These are phyloP conservation scores for Chlamydomonas incerta DNA, from an alignment of 139 green algal genomes.

Conservation along the genomic window DNA sequence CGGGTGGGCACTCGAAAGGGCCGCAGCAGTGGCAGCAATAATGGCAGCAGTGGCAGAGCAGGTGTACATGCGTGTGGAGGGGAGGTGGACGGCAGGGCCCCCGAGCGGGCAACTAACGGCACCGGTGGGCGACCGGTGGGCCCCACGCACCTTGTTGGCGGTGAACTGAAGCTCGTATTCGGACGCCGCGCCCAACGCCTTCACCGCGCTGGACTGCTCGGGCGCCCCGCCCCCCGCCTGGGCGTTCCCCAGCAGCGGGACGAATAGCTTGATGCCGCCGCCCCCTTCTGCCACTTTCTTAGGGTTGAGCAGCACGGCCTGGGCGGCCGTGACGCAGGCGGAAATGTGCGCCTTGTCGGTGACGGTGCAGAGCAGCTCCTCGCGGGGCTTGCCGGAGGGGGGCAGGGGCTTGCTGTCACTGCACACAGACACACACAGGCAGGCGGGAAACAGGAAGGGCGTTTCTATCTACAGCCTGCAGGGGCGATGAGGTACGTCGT, in stretches of 20 bases:
- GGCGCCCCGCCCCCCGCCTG: background rate
- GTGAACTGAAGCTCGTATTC: background rate
- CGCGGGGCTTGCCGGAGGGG: too few species aligned
- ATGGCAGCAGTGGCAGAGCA: too few species aligned
- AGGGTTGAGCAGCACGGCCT: slow-evolving; percentile 1
- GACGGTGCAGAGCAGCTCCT: background rate
- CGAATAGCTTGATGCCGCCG: background rate
- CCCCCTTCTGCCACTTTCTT: background rate
- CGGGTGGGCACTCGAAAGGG: too few species aligned
- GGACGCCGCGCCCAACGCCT: background rate
- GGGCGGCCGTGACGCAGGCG: background rate
- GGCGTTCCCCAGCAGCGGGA: background rate
- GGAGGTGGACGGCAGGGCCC: too few species aligned
- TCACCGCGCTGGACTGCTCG: background rate
- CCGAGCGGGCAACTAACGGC: too few species aligned
- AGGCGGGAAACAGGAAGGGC: too few species aligned
- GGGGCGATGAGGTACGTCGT: too few species aligned
- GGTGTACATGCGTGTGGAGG: too few species aligned
- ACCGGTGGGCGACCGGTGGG: too few species aligned
- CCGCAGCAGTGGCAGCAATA: too few species aligned
- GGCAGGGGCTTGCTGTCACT: background rate
- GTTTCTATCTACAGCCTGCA: too few species aligned
- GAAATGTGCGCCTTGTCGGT: background rate
- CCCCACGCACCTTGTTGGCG: background rate
- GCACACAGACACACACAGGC: too few species aligned